Conservation (phyloP, 2,329 filamentous ascomycete genomes). For the Fusarium nelsonii region DNA sequence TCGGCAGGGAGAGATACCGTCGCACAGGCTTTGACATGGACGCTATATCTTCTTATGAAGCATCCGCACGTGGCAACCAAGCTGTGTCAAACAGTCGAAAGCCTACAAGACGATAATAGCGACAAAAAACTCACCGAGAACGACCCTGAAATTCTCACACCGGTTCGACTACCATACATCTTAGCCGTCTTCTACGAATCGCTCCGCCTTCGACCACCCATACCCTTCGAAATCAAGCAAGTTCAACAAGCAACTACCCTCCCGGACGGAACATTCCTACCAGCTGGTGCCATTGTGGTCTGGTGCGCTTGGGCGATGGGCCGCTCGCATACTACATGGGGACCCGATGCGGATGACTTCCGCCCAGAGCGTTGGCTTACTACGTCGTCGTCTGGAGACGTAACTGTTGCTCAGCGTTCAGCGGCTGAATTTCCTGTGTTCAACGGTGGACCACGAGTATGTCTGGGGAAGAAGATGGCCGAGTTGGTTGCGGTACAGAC, state of each 20-base stretch:
- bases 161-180: slow-evolving; percentile 65
- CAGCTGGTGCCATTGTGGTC: slow-evolving; percentile 65
- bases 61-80: slow-evolving; percentile 57
- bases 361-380: slow-evolving; percentile 69
- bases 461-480: slow-evolving; percentile 74
- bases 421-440: slow-evolving; percentile 73
- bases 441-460: slow-evolving; percentile 71
- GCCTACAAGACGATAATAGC: slow-evolving; percentile 14
- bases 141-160: slow-evolving; percentile 53
- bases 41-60: slow-evolving; percentile 70
- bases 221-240: slow-evolving; percentile 76
- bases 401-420: slow-evolving; percentile 56
- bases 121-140: neutral
- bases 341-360: slow-evolving; percentile 67
- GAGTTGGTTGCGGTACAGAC: slow-evolving; percentile 70
- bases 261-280: slow-evolving; percentile 71
- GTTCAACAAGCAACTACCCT: slow-evolving; percentile 64
- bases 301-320: slow-evolving; percentile 76
- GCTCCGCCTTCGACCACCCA: slow-evolving; percentile 71
- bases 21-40: slow-evolving; percentile 74
- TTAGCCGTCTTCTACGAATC: slow-evolving; percentile 72
- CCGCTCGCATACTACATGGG: slow-evolving; percentile 68
- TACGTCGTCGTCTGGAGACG: slow-evolving; percentile 48
- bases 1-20: slow-evolving; percentile 75
- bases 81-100: slow-evolving; percentile 59